Evolutionary conservation across 148 eudicot genomes (phyloP).

Genomic region (Rhododendron ferrugineum): DNA sequence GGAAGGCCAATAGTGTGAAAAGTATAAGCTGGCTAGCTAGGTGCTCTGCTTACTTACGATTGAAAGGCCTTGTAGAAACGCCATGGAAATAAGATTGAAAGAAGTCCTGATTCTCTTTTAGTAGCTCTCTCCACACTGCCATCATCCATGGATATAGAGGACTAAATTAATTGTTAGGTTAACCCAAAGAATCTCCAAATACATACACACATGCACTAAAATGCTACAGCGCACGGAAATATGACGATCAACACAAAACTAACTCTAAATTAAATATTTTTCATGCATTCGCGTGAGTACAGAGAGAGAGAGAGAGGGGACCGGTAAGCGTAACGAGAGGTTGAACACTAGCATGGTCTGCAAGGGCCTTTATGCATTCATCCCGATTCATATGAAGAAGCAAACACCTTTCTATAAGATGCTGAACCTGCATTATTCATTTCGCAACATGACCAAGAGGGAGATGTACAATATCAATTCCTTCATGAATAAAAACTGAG

Average conservation of each 20-base stretch:
- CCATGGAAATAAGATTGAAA: slow-evolving; percentile 53
- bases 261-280: no score
- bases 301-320: background rate
- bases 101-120: slow-evolving; percentile 57
- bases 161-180: background rate
- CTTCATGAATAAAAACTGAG: no score
- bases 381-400: slow-evolving; percentile 59
- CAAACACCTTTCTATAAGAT: slow-evolving; percentile 78
- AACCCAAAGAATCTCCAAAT: background rate
- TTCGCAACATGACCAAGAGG: background rate
- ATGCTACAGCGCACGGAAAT: background rate
- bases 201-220: background rate
- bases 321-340: slow-evolving; percentile 69
- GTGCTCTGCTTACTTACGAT: slow-evolving; percentile 26
- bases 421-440: slow-evolving; percentile 48
- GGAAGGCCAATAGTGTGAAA: no score
- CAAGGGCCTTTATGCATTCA: slow-evolving; percentile 65
- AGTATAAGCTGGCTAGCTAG: no score
- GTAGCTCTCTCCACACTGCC: slow-evolving; percentile 69
- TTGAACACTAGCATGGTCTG: slow-evolving; percentile 51
- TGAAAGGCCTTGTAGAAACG: slow-evolving; percentile 27
- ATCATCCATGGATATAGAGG: background rate
- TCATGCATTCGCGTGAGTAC: background rate
- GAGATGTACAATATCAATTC: no score
- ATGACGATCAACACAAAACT: background rate